Conservation (phyloP, 2,329 filamentous ascomycete genomes). For the Hawksworthiomyces lignivorus region DNA sequence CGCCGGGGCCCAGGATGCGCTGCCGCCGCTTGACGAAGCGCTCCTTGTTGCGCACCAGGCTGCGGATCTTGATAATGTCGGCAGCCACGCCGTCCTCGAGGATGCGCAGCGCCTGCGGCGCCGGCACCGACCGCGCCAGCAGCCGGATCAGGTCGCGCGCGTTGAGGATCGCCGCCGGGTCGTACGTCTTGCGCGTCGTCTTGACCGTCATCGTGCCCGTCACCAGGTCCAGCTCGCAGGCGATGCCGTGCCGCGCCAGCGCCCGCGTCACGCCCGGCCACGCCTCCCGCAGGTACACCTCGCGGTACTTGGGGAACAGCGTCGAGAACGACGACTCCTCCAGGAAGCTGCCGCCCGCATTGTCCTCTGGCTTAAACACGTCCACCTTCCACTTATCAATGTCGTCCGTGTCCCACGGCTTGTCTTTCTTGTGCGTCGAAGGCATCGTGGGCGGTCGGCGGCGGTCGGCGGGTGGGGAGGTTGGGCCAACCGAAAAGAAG, state of each 20-base stretch:
- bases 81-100: slow-evolving; percentile 72
- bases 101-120: slow-evolving; percentile 88
- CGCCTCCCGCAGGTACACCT: slow-evolving; percentile 83
- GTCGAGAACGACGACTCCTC: slow-evolving; percentile 88
- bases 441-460: slow-evolving; percentile 64
- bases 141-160: slow-evolving; percentile 92
- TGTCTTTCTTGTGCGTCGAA: slow-evolving; percentile 80
- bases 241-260: slow-evolving; percentile 80
- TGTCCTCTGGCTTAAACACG: slow-evolving; percentile 77
- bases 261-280: slow-evolving; percentile 88
- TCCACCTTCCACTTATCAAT: slow-evolving; percentile 97
- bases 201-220: slow-evolving; percentile 96
- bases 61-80: slow-evolving; percentile 94
- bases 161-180: slow-evolving; percentile 88
- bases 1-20: slow-evolving; percentile 83
- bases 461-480: no score
- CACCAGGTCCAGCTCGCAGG: slow-evolving; percentile 86
- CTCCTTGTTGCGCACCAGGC: slow-evolving; percentile 85
- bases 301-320: slow-evolving; percentile 93
- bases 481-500: no score
- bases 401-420: slow-evolving; percentile 93
- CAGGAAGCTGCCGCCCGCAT: slow-evolving; percentile 73
- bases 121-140: slow-evolving; percentile 82
- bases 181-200: slow-evolving; percentile 84
- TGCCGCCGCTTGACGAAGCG: slow-evolving; percentile 92